Evolutionary conservation across 1,284 basidiomycete genomes (phyloP).

Genomic region (Pulveroboletus sp.): DNA sequence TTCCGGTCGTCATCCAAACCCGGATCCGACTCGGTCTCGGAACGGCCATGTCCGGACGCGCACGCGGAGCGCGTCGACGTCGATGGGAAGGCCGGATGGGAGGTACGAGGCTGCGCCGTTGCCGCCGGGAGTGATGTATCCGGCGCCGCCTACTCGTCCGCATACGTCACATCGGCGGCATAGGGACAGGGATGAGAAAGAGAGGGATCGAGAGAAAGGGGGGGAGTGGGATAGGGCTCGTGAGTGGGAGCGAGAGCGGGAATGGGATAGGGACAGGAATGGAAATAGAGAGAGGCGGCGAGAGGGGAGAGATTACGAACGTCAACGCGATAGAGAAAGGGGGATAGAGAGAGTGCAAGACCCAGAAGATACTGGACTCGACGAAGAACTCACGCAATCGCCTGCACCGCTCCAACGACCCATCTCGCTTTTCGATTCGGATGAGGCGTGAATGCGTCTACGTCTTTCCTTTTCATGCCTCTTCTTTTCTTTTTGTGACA

Average conservation of each 20-base stretch:
- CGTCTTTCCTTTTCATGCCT: neutral
- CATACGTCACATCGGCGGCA: slow-evolving; percentile 28
- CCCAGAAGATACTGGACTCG: slow-evolving; percentile 11
- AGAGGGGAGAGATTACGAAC: slow-evolving; percentile 12
- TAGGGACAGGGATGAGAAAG: slow-evolving; percentile 4
- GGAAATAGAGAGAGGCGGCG: neutral
- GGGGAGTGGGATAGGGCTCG: neutral
- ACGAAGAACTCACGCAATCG: slow-evolving; percentile 23
- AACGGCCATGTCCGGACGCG: slow-evolving; percentile 7
- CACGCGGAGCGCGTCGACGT: slow-evolving; percentile 19
- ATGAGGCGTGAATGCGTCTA: slow-evolving; percentile 14
- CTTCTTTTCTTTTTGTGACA: neutral
- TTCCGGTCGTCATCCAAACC: neutral
- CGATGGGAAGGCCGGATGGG: slow-evolving; percentile 1
- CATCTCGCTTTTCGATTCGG: slow-evolving; percentile 37
- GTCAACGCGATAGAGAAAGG: slow-evolving; percentile 1
- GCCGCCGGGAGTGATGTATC: slow-evolving; percentile 36
- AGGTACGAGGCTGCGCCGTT: slow-evolving; percentile 37
- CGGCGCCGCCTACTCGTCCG: slow-evolving; percentile 32
- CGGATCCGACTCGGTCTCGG: neutral
- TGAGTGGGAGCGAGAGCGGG: slow-evolving; percentile 1
- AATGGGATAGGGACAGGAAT: neutral
- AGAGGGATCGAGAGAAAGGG: neutral
- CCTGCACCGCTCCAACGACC: slow-evolving; percentile 34
- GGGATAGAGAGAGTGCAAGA: neutral